Conservation (phyloP, 1,139 yeast species). For the Saccharomycopsis crataegensis region DNA sequence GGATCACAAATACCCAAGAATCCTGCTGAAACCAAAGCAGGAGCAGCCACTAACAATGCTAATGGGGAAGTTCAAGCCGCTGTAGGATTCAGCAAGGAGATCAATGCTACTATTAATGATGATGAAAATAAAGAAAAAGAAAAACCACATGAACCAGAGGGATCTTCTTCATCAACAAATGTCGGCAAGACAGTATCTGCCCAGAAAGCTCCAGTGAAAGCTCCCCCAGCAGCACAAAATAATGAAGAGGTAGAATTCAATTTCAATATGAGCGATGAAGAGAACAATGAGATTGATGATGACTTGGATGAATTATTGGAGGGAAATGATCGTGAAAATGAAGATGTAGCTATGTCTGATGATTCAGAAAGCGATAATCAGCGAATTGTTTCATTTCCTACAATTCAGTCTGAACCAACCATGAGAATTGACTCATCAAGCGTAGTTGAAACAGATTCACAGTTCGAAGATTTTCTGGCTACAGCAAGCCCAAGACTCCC, state of each 20-base stretch:
- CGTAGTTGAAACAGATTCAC: too few relatives aligned
- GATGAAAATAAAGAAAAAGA: background rate
- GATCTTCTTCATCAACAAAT: background rate
- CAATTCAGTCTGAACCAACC: too few relatives aligned
- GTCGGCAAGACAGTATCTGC: background rate
- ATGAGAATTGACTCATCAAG: background rate
- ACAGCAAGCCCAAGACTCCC: slow-evolving; percentile 12
- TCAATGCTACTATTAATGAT: background rate
- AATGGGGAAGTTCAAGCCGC: background rate
- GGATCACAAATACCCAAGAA: background rate
- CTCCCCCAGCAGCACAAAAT: background rate
- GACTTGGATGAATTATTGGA: slow-evolving; percentile 18
- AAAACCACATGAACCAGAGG: background rate
- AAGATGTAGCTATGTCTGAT: background rate
- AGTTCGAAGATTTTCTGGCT: too few relatives aligned
- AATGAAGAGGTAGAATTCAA: slow-evolving; percentile 9
- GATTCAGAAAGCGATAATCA: slow-evolving; percentile 3
- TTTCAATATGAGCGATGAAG: slow-evolving; percentile 1
- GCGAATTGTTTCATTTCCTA: too few relatives aligned
- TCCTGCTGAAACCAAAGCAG: background rate
- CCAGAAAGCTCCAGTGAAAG: background rate
- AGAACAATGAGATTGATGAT: background rate
- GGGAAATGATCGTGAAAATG: background rate
- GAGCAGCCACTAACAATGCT: background rate
- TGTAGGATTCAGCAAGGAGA: background rate